Evolutionary conservation across 2,329 filamentous ascomycete genomes (phyloP).

Genomic region (Triangularia setosa): DNA sequence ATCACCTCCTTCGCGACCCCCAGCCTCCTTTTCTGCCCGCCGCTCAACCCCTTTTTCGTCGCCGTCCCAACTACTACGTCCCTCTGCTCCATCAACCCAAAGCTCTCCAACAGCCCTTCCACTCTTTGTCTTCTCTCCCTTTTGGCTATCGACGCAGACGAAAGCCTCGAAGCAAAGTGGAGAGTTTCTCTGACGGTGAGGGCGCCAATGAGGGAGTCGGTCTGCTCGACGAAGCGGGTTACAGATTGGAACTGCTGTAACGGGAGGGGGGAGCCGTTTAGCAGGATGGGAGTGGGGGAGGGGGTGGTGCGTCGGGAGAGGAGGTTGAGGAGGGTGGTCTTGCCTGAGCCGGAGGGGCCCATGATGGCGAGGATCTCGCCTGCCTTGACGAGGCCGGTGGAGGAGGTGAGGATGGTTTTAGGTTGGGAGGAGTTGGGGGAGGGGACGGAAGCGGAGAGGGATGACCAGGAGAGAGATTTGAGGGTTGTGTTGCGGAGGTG

Average conservation of each 20-base stretch:
- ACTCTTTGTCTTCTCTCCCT: conserved; percentile 60
- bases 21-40: conserved; percentile 78
- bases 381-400: conserved; percentile 22
- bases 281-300: conserved; percentile 46
- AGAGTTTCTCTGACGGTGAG: conserved; percentile 78
- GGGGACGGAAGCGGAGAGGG: not conserved
- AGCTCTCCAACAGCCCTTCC: conserved; percentile 62
- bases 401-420: conserved; percentile 8
- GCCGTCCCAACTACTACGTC: conserved; percentile 75
- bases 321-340: conserved; percentile 79
- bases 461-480: conserved; percentile 4
- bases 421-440: too few species aligned
- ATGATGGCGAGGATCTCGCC: conserved; percentile 76
- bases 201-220: conserved; percentile 77
- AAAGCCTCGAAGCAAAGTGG: conserved; percentile 71
- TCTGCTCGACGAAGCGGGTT: conserved; percentile 80
- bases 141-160: conserved; percentile 43
- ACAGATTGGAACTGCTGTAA: conserved; percentile 58
- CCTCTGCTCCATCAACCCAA: conserved; percentile 67
- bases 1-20: conserved; percentile 79
- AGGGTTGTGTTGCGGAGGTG: not conserved
- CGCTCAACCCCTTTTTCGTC: conserved; percentile 76
- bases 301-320: conserved; percentile 55
- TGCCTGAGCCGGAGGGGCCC: conserved; percentile 71
- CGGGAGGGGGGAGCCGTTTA: conserved; percentile 59